Evolutionary conservation across 2,329 filamentous ascomycete genomes (phyloP).

Genomic region (Coniochaeta sp.): DNA sequence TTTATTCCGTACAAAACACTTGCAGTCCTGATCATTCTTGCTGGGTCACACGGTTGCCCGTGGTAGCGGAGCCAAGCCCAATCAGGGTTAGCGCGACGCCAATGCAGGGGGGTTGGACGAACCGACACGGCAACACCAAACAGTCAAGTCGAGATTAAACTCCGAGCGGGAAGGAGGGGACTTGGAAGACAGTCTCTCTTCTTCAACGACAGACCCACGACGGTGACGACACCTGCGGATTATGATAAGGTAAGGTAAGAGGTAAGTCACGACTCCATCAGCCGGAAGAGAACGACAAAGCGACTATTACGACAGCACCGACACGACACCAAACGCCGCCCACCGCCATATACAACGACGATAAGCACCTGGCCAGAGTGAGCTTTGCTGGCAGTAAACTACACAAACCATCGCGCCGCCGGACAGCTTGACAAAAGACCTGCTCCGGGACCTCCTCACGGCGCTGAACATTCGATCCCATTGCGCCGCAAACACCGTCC

Average conservation of each 20-base stretch:
- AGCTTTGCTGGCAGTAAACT: not conserved
- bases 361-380: not conserved
- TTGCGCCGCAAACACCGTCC: not conserved
- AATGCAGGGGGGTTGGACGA: not conserved
- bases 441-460: not conserved
- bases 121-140: not conserved
- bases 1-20: not conserved
- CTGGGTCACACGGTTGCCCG: constrained; percentile 1
- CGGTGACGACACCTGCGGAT: not conserved
- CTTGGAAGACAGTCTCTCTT: not conserved
- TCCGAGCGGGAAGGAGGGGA: constrained; percentile 1
- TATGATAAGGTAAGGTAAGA: not conserved
- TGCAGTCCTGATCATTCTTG: not conserved
- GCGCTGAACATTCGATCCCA: not conserved
- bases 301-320: not conserved
- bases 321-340: not conserved
- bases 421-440: not conserved
- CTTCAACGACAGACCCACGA: constrained; percentile 1
- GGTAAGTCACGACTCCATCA: not conserved
- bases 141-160: constrained; percentile 1
- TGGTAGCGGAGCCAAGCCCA: not conserved
- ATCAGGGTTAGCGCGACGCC: not conserved
- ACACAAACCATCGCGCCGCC: not conserved
- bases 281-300: not conserved
- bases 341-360: not conserved